phyloP scores from a whole-genome alignment of 495 filamentous ascomycete genomes.

The Aspergillus kassunensis region DNA sequence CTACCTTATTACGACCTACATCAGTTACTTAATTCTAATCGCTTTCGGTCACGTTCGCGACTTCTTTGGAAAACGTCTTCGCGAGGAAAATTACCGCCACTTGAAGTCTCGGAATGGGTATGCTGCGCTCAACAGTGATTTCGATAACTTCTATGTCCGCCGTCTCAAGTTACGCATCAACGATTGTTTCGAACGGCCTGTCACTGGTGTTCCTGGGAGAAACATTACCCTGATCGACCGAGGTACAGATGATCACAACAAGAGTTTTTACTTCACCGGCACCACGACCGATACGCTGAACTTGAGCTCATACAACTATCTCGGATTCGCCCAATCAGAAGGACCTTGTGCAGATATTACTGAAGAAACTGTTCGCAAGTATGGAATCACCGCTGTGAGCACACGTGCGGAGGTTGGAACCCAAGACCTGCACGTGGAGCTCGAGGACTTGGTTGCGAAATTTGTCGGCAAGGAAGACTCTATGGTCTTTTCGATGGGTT shows the following conservation, averaged over 20 bases:
- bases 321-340: slow-evolving; percentile 96
- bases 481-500: slow-evolving; percentile 99
- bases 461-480: slow-evolving; percentile 92
- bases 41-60: slow-evolving; percentile 92
- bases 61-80: slow-evolving; percentile 96
- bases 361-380: slow-evolving; percentile 77
- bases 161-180: slow-evolving; percentile 90
- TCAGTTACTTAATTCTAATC: slow-evolving; percentile 94
- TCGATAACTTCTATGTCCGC: slow-evolving; percentile 96
- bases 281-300: slow-evolving; percentile 95
- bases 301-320: slow-evolving; percentile 98
- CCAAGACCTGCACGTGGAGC: slow-evolving; percentile 79
- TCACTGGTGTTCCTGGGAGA: slow-evolving; percentile 88
- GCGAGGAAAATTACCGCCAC: slow-evolving; percentile 76
- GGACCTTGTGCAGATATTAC: slow-evolving; percentile 94
- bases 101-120: slow-evolving; percentile 82
- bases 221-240: slow-evolving; percentile 91
- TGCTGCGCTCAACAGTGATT: slow-evolving; percentile 95
- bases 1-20: slow-evolving; percentile 92
- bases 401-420: slow-evolving; percentile 81
- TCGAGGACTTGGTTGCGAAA: slow-evolving; percentile 80
- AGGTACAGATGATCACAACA: slow-evolving; percentile 81
- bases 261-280: slow-evolving; percentile 79
- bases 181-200: slow-evolving; percentile 90
- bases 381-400: slow-evolving; percentile 76